phyloP scores from a whole-genome alignment of 371 early-diverging fungal species.

The Nosema muscidifuracis region DNA sequence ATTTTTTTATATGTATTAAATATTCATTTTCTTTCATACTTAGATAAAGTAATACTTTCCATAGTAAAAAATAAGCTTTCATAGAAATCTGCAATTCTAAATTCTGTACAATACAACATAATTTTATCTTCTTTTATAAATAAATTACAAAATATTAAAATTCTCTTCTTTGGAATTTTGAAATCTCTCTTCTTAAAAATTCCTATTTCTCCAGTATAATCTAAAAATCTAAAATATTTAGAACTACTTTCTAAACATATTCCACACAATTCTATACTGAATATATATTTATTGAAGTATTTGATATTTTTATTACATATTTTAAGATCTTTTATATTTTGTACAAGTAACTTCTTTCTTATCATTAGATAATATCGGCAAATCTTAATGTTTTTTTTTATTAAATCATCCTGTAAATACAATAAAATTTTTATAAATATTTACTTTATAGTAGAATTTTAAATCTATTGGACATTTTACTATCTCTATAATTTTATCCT shows the following conservation, averaged over 20 bases:
- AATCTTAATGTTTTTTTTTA: no score
- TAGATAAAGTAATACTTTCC: constrained; percentile 2
- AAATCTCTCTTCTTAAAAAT: background rate
- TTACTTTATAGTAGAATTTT: background rate
- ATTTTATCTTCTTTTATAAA: constrained; percentile 7
- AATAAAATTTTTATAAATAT: background rate
- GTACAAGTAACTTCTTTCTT: no score
- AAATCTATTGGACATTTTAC: constrained; percentile 14
- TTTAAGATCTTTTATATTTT: no score
- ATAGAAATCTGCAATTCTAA: constrained; percentile 10
- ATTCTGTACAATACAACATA: constrained; percentile 4
- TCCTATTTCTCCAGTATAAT: constrained; percentile 23
- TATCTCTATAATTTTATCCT: constrained; percentile 6
- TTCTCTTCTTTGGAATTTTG: background rate
- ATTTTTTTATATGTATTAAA: no score
- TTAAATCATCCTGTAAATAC: no score
- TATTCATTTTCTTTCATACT: no score
- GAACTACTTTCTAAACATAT: background rate
- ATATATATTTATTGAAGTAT: no score
- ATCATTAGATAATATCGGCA: no score
- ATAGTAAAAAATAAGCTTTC: constrained; percentile 28
- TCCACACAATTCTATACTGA: constrained; percentile 26
- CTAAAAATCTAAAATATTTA: constrained; percentile 6
- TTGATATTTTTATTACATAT: no score
- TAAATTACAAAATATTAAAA: constrained; percentile 12